Percentiles rank a stretch among this genome's conserved stretches.
Evolutionary conservation across 495 filamentous ascomycete species (phyloP).

Genomic region (Glonium stellatum): DNA sequence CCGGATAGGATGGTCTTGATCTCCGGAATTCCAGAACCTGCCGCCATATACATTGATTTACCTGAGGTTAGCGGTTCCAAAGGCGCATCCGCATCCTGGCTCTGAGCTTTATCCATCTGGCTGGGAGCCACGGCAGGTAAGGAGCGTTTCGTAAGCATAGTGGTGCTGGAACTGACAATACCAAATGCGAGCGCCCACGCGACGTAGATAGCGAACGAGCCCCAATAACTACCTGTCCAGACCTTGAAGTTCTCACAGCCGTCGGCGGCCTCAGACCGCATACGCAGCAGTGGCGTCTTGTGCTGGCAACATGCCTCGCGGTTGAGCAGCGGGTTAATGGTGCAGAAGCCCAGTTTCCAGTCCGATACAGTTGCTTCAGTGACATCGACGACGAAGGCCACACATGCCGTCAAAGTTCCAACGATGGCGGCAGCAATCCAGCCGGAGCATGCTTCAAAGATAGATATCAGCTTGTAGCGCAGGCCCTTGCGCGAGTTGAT

Average conservation of each 20-base stretch:
- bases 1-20: constrained; percentile 55
- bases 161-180: constrained; percentile 43
- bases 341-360: constrained; percentile 50
- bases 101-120: constrained; percentile 25
- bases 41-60: constrained; percentile 52
- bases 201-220: constrained; percentile 45
- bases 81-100: constrained; percentile 8
- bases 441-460: constrained; percentile 44
- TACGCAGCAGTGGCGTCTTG: constrained; percentile 30
- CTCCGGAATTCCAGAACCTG: constrained; percentile 52
- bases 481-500: constrained; percentile 39
- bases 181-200: constrained; percentile 46
- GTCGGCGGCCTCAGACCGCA: constrained; percentile 28
- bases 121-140: constrained; percentile 41
- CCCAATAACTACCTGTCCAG: constrained; percentile 40
- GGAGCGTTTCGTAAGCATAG: constrained; percentile 46
- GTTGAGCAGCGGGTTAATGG: constrained; percentile 40
- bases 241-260: constrained; percentile 39
- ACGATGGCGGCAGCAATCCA: constrained; percentile 49
- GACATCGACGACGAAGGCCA: constrained; percentile 51
- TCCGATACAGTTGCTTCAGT: constrained; percentile 48
- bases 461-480: constrained; percentile 29
- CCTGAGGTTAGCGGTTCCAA: constrained; percentile 27
- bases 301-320: constrained; percentile 44
- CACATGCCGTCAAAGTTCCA: constrained; percentile 48